Base-by-base conservation (phyloP, 345 rosid genomes). In the Geranium brycei region DNA sequence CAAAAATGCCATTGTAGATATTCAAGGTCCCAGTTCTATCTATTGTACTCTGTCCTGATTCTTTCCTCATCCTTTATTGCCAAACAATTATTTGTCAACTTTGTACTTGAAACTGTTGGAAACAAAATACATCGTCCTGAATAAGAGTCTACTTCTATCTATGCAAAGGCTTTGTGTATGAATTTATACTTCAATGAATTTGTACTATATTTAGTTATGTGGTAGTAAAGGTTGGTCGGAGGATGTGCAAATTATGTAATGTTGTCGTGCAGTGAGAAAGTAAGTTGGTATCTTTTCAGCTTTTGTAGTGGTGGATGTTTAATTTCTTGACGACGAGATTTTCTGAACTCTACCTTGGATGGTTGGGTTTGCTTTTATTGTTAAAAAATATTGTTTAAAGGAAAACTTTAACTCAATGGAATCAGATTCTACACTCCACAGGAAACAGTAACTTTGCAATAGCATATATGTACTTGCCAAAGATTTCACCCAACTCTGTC, bases 1-100 rank as follows among this genome's bases (percentile, higher is more conserved):
- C 86, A 30, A 92, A 86, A 80, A 73, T 66, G 69, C 96, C 95
- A 19, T 71, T 89, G 71, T 83, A 74, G 66, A 60, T 55, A 35
- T 57, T 19, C 28, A 57, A 51, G 64, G 17, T 56, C 55, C 68
- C 64, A 41, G 13, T 18, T 68, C 57, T 57, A 32, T 19, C 61
- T 60, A 40, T 19, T 63, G 15, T 60, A 31, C 18, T 32, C 58
- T 31, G 28, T 17, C 19, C 23, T 28, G 16, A 30, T 11, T 61
- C 59, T 41, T 38, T 18, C 41, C 57, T 56, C 28, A 23, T 3
- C 53, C 11, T 13, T 47, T 47, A 47, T 47, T 38, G 28, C 28
- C 58, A 56, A 38, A 57, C 58, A 64, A 51, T 31, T 56, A 19
- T 31, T n/a, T 23, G 57, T 4, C 58, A 16, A 32, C 51, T 56